Percentiles rank a stretch among this genome's conserved stretches.
Conservation (phyloP, 345 rosid species). For the Mercurialis annua region DNA sequence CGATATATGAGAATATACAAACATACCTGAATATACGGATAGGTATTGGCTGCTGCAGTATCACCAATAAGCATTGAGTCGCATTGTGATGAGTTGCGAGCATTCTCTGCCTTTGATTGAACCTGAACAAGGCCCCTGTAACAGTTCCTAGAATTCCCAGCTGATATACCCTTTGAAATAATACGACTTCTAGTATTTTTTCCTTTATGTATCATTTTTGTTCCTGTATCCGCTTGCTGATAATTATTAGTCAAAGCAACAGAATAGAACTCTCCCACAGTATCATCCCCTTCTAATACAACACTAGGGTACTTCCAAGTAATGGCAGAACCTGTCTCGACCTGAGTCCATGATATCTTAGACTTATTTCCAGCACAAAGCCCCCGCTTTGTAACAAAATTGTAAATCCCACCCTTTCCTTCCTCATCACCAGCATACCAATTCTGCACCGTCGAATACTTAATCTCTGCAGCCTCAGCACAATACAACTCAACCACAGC, state of each 20-base stretch:
- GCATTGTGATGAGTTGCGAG: conserved; percentile 81
- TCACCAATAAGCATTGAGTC: conserved; percentile 98
- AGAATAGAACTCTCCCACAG: conserved; percentile 87
- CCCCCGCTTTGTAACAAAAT: conserved; percentile 95
- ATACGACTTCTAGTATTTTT: conserved; percentile 83
- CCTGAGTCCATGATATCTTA: conserved; percentile 97
- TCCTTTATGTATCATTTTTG: conserved; percentile 98
- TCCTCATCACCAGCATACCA: conserved; percentile 94
- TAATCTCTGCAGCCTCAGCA: conserved; percentile 75
- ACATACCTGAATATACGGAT: conserved; percentile 81
- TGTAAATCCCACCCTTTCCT: conserved; percentile 86
- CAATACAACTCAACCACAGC: conserved; percentile 93
- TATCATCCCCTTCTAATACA: conserved; percentile 79
- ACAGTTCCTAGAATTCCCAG: conserved; percentile 73
- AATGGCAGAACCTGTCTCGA: conserved; percentile 94
- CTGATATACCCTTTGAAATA: conserved; percentile 89
- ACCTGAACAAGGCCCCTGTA: conserved; percentile 95
- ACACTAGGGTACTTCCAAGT: conserved; percentile 98
- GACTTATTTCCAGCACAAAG: conserved; percentile 75
- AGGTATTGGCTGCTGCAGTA: conserved; percentile 89
- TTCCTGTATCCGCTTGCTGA: conserved; percentile 90
- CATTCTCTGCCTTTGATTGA: conserved; percentile 90
- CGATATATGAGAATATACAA: background rate
- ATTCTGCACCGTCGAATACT: conserved; percentile 90
- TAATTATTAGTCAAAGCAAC: conserved; percentile 86